These are phyloP conservation scores for Globisporangium okanoganense DNA, from an alignment of 352 stramenopile species.

Conservation along the genomic window DNA sequence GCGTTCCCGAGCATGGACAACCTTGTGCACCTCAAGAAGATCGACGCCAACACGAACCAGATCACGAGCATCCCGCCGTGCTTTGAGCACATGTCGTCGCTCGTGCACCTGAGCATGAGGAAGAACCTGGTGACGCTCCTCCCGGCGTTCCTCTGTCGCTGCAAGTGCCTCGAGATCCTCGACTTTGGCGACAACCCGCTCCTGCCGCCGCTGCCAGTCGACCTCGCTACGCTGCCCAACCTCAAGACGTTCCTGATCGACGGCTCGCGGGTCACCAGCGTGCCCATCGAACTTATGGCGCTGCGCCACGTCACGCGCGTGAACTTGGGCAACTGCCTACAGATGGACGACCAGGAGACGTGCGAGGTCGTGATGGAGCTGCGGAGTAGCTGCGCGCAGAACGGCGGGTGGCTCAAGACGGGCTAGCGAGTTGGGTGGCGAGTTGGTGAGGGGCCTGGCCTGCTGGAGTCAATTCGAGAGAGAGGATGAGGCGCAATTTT, in stretches of 20 bases:
- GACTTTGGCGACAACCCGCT: conserved; percentile 70
- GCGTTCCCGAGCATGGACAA: conserved; percentile 60
- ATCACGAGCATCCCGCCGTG: conserved; percentile 43
- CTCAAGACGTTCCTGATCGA: conserved; percentile 73
- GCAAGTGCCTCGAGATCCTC: conserved; percentile 58
- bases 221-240: conserved; percentile 38
- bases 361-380: conserved; percentile 60
- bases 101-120: conserved; percentile 63
- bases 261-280: conserved; percentile 31
- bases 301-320: conserved; percentile 48
- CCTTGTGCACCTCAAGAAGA: conserved; percentile 59
- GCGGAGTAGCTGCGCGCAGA: conserved; percentile 38
- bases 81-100: conserved; percentile 50
- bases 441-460: not conserved
- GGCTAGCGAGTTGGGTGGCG: conserved; percentile 13
- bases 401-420: conserved; percentile 64
- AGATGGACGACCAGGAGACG: conserved; percentile 66
- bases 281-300: conserved; percentile 65
- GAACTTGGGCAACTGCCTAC: conserved; percentile 47
- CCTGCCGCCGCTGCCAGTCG: conserved; percentile 29
- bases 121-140: conserved; percentile 56
- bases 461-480: not conserved
- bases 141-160: conserved; percentile 36
- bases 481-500: conserved; percentile 3
- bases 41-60: conserved; percentile 75